Percentiles rank a stretch among this genome's conserved stretches.
Conservation (phyloP, 2,329 filamentous ascomycete genomes). For the Cladosporium sp. region DNA sequence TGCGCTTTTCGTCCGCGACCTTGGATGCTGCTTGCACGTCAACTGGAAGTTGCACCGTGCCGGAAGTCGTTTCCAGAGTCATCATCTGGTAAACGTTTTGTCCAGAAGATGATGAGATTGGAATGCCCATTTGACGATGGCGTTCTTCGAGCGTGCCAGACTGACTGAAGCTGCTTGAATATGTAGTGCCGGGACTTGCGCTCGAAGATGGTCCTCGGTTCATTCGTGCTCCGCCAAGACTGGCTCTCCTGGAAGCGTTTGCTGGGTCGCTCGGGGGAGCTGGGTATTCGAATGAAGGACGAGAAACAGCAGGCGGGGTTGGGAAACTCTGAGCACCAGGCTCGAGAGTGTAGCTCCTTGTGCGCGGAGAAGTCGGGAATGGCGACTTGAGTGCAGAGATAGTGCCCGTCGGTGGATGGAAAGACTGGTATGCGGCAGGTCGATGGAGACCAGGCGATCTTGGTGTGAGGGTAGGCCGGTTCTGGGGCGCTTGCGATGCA, state of each 20-base stretch:
- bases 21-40: slow-evolving; percentile 81
- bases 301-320: slow-evolving; percentile 43
- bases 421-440: slow-evolving; percentile 50
- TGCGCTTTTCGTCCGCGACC: slow-evolving; percentile 80
- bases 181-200: slow-evolving; percentile 50
- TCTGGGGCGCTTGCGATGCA: not conserved
- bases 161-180: slow-evolving; percentile 35
- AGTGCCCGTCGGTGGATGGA: slow-evolving; percentile 47
- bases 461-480: slow-evolving; percentile 57
- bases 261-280: slow-evolving; percentile 32
- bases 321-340: slow-evolving; percentile 50
- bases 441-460: slow-evolving; percentile 55
- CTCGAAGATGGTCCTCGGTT: slow-evolving; percentile 34
- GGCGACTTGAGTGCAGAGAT: slow-evolving; percentile 53
- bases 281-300: slow-evolving; percentile 29
- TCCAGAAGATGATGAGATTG: slow-evolving; percentile 46
- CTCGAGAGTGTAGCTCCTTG: slow-evolving; percentile 42
- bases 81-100: slow-evolving; percentile 54
- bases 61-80: slow-evolving; percentile 54
- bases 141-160: slow-evolving; percentile 22
- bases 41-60: slow-evolving; percentile 63
- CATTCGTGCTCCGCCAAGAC: slow-evolving; percentile 26
- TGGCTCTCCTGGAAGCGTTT: slow-evolving; percentile 41
- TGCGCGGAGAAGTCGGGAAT: slow-evolving; percentile 43
- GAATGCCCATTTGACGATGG: slow-evolving; percentile 42